Evolutionary conservation across 495 filamentous ascomycete species (phyloP).

Genomic region (Daldinia vernicosa): DNA sequence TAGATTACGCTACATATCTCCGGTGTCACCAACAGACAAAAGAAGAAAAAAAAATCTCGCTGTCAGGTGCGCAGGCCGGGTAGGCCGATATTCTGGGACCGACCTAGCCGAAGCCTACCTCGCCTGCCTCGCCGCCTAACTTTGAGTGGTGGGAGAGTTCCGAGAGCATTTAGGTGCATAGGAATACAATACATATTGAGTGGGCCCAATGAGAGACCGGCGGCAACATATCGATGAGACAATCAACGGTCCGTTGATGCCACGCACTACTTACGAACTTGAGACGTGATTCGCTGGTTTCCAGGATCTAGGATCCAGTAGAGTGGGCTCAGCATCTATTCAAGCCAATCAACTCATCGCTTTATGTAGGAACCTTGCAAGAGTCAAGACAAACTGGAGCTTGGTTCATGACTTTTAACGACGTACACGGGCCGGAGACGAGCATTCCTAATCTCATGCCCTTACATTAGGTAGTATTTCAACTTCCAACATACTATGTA

Average conservation of each 20-base stretch:
- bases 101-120: slow-evolving; percentile 20
- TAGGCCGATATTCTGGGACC: slow-evolving; percentile 35
- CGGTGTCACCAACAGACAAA: slow-evolving; percentile 20
- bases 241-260: slow-evolving; percentile 12
- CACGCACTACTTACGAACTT: slow-evolving; percentile 12
- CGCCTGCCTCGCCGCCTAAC: background rate
- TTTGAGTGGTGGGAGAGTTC: slow-evolving; percentile 14
- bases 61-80: slow-evolving; percentile 19
- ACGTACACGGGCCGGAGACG: background rate
- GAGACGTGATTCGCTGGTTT: slow-evolving; percentile 14
- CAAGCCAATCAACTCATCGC: background rate
- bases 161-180: slow-evolving; percentile 6
- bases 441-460: no score
- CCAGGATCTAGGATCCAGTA: background rate
- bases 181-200: background rate
- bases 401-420: background rate
- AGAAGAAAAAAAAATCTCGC: slow-evolving; percentile 6
- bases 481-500: no score
- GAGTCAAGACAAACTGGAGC: background rate
- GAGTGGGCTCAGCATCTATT: background rate
- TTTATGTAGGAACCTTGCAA: background rate
- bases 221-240: slow-evolving; percentile 21
- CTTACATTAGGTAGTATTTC: no score
- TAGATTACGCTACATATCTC: slow-evolving; percentile 2
- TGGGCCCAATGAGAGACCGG: slow-evolving; percentile 23